phyloP scores from a whole-genome alignment of 495 filamentous ascomycete genomes.

The Lichina pygmaea region DNA sequence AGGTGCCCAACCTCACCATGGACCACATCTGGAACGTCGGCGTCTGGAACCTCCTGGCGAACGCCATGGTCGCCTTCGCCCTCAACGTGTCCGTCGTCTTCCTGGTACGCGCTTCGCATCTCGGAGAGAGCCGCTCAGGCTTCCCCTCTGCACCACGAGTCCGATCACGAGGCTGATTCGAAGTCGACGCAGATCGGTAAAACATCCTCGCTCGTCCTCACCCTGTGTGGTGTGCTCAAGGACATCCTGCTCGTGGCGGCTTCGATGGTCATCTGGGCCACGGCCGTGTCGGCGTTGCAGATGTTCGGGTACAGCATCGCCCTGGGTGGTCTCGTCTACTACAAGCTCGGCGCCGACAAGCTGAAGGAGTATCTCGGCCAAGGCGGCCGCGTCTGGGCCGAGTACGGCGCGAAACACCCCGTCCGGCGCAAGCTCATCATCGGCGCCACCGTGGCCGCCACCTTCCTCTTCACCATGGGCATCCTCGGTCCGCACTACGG shows the following conservation, averaged over 20 bases:
- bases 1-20: constrained; percentile 43
- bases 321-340: constrained; percentile 75
- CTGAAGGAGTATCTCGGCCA: constrained; percentile 53
- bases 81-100: constrained; percentile 88
- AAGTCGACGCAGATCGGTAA: constrained; percentile 50
- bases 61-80: constrained; percentile 62
- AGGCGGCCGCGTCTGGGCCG: constrained; percentile 47
- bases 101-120: constrained; percentile 31
- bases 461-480: constrained; percentile 29
- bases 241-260: constrained; percentile 82
- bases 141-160: background rate
- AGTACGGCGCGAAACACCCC: constrained; percentile 54
- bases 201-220: constrained; percentile 88
- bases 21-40: constrained; percentile 51
- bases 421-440: constrained; percentile 49
- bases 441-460: constrained; percentile 28
- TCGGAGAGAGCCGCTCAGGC: background rate
- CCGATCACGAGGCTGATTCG: background rate
- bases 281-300: constrained; percentile 55
- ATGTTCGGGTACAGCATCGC: constrained; percentile 89
- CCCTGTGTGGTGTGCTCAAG: constrained; percentile 93
- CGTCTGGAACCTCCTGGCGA: constrained; percentile 43
- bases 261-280: constrained; percentile 75
- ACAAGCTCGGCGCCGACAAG: constrained; percentile 78
- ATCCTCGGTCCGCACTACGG: background rate